phyloP scores from a whole-genome alignment of 225 moss, liverwort and hornwort species.

The Neckera pumila region DNA sequence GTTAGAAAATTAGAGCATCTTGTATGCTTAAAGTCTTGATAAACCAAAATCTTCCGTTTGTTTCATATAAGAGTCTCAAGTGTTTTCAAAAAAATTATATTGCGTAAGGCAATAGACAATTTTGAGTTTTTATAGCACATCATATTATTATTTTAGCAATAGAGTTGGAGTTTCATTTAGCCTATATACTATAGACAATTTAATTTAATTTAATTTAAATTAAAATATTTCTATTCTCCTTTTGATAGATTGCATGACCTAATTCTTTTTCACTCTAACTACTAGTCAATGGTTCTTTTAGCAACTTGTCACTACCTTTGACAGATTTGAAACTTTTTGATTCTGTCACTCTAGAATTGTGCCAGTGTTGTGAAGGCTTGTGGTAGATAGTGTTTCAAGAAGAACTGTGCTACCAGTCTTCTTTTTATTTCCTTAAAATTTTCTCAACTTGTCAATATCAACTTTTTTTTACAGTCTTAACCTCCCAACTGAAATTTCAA shows the following conservation, averaged over 20 bases:
- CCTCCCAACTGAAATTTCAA: no score
- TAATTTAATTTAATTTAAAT: not conserved
- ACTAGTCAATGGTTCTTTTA: not conserved
- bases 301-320: accelerated
- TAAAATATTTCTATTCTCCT: not conserved
- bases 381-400: no score
- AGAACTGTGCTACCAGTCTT: accelerated
- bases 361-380: no score
- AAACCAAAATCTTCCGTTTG: not conserved
- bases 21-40: not conserved
- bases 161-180: not conserved
- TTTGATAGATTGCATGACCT: not conserved
- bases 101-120: no score
- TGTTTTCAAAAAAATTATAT: no score
- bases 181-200: not conserved
- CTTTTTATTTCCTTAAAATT: not conserved
- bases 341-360: accelerated
- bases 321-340: not conserved
- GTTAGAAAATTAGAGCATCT: not conserved
- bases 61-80: not conserved
- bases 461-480: not conserved
- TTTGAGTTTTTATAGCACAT: not conserved
- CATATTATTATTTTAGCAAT: not conserved
- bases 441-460: not conserved
- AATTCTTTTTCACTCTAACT: not conserved